Percentiles rank a stretch among this genome's conserved stretches.
Conservation (phyloP, 305 asterid genomes). For the Fraxinus baroniana region DNA sequence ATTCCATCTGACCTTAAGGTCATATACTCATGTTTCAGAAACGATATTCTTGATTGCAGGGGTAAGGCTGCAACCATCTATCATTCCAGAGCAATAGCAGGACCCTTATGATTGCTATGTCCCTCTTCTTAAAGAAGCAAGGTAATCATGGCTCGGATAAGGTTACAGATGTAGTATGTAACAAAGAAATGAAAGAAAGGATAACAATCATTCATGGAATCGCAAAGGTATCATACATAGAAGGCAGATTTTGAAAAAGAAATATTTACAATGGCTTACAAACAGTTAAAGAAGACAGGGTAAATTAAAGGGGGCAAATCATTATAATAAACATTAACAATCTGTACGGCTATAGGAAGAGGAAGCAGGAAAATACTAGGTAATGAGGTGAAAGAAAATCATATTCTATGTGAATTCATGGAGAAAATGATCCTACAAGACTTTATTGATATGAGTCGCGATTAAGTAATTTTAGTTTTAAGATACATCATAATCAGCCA, state of each 20-base stretch:
- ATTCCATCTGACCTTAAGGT: background rate
- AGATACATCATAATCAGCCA: background rate
- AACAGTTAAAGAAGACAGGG: background rate
- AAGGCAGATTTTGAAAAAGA: background rate
- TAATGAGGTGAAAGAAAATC: background rate
- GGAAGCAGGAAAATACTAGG: background rate
- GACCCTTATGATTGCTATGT: background rate
- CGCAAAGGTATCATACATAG: background rate
- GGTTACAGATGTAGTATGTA: background rate
- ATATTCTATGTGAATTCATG: background rate
- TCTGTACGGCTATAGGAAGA: background rate
- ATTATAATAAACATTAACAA: background rate
- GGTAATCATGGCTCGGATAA: background rate
- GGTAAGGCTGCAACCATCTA: background rate
- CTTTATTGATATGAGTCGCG: background rate
- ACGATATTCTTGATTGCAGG: background rate
- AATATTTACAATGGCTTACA: background rate
- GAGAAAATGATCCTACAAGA: background rate
- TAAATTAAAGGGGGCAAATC: background rate
- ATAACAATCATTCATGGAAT: background rate
- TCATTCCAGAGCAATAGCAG: background rate
- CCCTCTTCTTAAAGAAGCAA: background rate
- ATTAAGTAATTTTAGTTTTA: background rate
- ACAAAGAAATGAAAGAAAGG: background rate
- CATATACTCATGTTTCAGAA: background rate